Conservation (phyloP, 2,329 filamentous ascomycete species). For the Colletotrichum lupini region DNA sequence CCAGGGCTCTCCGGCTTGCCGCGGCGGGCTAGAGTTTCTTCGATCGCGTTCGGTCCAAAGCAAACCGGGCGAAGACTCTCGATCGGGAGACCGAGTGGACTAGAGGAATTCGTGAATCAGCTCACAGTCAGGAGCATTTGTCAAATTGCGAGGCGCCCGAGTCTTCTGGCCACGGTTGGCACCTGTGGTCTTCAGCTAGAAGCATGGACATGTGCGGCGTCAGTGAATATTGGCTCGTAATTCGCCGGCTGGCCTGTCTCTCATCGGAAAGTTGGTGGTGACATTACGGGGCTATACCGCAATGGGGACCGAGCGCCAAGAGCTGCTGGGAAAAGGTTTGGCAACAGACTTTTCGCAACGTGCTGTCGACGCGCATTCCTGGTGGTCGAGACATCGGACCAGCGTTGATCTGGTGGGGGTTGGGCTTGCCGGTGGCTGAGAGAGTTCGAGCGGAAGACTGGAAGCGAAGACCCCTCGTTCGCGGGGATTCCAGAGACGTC, state of each 20-base stretch:
- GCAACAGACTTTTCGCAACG: constrained; percentile 31
- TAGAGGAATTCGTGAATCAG: background rate
- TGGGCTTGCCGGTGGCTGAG: constrained; percentile 15
- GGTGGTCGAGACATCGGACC: constrained; percentile 19
- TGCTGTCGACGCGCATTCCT: constrained; percentile 28
- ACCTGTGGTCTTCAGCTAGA: constrained; percentile 10
- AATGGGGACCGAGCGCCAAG: constrained; percentile 32
- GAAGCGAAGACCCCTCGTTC: background rate
- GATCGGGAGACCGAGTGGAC: constrained; percentile 5
- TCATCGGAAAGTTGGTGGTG: background rate
- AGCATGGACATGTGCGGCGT: background rate
- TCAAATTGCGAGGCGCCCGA: background rate
- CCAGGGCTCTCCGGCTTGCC: background rate
- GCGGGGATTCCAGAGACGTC: constrained; percentile 5
- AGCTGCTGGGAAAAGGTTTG: background rate
- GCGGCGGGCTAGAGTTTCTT: background rate
- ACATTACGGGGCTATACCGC: constrained; percentile 21
- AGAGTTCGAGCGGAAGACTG: background rate
- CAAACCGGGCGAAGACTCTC: background rate
- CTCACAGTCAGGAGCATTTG: background rate
- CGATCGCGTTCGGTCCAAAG: background rate
- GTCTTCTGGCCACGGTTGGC: constrained; percentile 1
- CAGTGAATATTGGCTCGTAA: background rate
- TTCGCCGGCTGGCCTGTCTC: background rate
- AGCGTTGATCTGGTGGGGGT: constrained; percentile 15